Evolutionary conservation across 179 eudicot genomes (phyloP).

Genomic region (Gypsophila paniculata): DNA sequence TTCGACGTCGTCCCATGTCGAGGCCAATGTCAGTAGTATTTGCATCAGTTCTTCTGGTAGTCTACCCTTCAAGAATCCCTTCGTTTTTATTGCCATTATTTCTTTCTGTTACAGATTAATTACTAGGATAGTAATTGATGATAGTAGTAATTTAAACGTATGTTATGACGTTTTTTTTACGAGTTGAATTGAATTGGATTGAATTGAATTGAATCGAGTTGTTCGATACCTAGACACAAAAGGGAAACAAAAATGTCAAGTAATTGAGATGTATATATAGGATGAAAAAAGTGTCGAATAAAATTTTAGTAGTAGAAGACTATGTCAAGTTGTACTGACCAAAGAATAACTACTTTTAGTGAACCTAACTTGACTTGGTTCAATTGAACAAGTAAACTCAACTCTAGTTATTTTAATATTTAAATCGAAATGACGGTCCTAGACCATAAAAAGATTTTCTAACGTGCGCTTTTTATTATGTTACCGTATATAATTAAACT

Average conservation of each 20-base stretch:
- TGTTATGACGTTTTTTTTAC: no score
- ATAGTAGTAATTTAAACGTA: no score
- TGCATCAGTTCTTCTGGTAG: conserved; percentile 53
- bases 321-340: conserved; percentile 26
- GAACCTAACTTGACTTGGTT: conserved; percentile 13
- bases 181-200: no score
- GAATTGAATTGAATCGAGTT: neutral
- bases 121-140: no score
- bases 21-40: conserved; percentile 45
- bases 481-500: no score
- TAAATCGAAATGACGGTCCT: neutral
- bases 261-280: conserved; percentile 14
- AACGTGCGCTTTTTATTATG: no score
- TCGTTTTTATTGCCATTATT: conserved; percentile 50
- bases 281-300: conserved; percentile 11
- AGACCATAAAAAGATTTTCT: no score
- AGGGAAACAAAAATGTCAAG: conserved; percentile 24
- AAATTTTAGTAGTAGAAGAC: conserved; percentile 2
- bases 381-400: conserved; percentile 20
- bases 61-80: conserved; percentile 32
- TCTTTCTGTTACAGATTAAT: no score
- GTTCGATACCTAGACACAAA: conserved; percentile 18
- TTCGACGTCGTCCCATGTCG: conserved; percentile 62
- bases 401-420: no score
- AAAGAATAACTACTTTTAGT: conserved; percentile 17